Conservation (phyloP, 768 basidiomycete genomes). For the Clavaria fumosa region DNA sequence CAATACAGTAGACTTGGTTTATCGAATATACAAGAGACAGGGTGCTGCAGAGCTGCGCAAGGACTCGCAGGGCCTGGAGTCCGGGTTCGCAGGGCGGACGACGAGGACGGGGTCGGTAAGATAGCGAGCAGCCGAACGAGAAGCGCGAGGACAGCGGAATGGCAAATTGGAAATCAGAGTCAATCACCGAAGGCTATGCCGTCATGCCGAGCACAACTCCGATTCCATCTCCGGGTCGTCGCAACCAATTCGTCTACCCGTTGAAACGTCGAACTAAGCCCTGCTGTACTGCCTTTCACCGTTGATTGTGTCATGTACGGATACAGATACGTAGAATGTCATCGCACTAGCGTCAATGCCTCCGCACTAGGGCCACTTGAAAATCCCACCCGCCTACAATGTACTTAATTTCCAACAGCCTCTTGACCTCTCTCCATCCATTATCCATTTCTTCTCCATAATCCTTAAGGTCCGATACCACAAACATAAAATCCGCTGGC, state of each 20-base stretch:
- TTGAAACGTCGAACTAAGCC: too few relatives aligned
- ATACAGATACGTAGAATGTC: background rate
- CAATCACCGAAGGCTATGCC: too few relatives aligned
- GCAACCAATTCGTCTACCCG: too few relatives aligned
- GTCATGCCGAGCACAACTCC: too few relatives aligned
- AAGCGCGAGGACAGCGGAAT: slow-evolving; percentile 16
- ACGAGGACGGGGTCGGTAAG: slow-evolving; percentile 4
- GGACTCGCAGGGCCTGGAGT: background rate
- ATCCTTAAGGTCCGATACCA: slow-evolving; percentile 42
- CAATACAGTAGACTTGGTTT: background rate
- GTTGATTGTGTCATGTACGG: slow-evolving; percentile 1
- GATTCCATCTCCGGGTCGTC: too few relatives aligned
- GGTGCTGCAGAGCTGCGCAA: background rate
- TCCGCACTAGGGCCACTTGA: slow-evolving; percentile 68
- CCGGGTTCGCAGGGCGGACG: background rate
- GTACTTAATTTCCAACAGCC: slow-evolving; percentile 72
- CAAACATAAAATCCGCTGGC: slow-evolving; percentile 83
- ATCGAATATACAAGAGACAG: background rate
- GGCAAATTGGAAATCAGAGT: slow-evolving; percentile 18
- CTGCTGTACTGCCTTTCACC: too few relatives aligned
- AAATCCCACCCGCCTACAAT: slow-evolving; percentile 78
- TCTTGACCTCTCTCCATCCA: slow-evolving; percentile 70
- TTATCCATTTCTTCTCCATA: slow-evolving; percentile 31
- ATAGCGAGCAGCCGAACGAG: slow-evolving; percentile 11
- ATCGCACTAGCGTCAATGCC: slow-evolving; percentile 48